Conservation (phyloP, 192 early-diverging fungal species). For the Linderina pennispora region DNA sequence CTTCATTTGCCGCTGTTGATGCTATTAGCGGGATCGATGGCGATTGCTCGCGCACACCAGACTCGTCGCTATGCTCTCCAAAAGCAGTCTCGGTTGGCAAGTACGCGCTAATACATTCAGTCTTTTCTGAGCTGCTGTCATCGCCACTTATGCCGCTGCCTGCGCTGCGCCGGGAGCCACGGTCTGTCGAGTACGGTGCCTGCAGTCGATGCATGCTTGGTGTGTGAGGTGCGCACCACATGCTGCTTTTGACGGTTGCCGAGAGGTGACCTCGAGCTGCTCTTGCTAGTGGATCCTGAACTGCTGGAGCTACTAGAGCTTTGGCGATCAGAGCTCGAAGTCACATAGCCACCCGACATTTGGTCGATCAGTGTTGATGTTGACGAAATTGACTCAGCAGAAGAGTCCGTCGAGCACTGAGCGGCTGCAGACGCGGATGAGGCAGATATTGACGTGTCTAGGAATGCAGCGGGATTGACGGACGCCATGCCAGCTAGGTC, state of each 20-base stretch:
- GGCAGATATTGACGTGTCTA: background rate
- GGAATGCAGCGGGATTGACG: conserved; percentile 7
- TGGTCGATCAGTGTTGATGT: conserved; percentile 15
- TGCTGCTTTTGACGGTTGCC: conserved; percentile 8
- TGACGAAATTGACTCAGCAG: background rate
- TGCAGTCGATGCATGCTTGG: conserved; percentile 16
- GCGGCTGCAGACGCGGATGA: background rate
- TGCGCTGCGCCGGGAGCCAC: conserved; percentile 9
- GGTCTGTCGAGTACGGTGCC: conserved; percentile 21
- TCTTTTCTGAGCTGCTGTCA: conserved; percentile 1
- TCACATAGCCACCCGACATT: conserved; percentile 14
- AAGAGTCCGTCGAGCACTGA: too few species aligned
- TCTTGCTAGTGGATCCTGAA: background rate
- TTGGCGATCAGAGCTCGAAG: too few species aligned
- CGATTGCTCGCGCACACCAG: conserved; percentile 11
- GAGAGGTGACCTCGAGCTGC: background rate
- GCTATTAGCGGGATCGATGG: conserved; percentile 37
- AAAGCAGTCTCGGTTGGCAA: background rate
- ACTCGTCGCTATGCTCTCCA: conserved; percentile 3
- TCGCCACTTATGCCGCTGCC: conserved; percentile 6
- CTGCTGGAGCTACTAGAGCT: too few species aligned
- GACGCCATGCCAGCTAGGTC: conserved; percentile 33
- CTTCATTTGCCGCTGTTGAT: background rate
- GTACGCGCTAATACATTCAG: background rate
- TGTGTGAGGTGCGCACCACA: conserved; percentile 20